Percentiles rank a stretch among this genome's conserved stretches.
Conservation (phyloP, 1,284 basidiomycete species). For the Pyrrhoderma noxium region DNA sequence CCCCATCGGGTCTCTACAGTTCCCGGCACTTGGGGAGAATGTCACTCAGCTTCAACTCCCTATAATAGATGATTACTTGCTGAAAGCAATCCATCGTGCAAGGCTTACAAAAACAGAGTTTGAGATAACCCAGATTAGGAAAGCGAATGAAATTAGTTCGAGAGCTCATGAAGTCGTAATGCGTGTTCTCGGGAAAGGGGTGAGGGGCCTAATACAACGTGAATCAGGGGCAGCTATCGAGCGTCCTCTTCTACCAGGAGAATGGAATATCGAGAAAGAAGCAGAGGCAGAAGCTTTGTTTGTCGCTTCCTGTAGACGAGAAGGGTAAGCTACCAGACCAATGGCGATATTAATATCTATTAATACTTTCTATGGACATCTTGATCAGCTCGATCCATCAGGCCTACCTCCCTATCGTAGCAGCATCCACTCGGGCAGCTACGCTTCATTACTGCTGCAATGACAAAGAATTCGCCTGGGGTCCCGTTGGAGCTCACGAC, state of each 20-base stretch:
- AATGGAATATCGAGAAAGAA: slow-evolving; percentile 87
- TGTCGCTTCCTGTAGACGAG: slow-evolving; percentile 76
- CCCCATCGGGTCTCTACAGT: slow-evolving; percentile 48
- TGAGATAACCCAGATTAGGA: slow-evolving; percentile 69
- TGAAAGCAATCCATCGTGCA: slow-evolving; percentile 68
- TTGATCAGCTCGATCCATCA: slow-evolving; percentile 67
- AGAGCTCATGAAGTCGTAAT: slow-evolving; percentile 85
- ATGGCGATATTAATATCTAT: too few species aligned
- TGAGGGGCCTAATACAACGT: slow-evolving; percentile 44
- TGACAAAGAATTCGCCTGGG: slow-evolving; percentile 73
- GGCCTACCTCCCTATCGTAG: slow-evolving; percentile 87
- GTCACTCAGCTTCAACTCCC: slow-evolving; percentile 36
- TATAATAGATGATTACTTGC: slow-evolving; percentile 52
- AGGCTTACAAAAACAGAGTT: slow-evolving; percentile 68
- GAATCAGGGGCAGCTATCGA: slow-evolving; percentile 39
- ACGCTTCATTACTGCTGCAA: slow-evolving; percentile 90
- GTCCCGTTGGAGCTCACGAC: slow-evolving; percentile 53
- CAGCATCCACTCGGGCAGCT: slow-evolving; percentile 74
- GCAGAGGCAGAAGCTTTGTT: slow-evolving; percentile 88
- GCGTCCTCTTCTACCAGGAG: slow-evolving; percentile 54
- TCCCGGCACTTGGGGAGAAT: slow-evolving; percentile 42
- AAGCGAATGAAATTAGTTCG: slow-evolving; percentile 79
- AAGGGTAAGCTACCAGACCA: slow-evolving; percentile 50
- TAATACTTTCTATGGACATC: background rate
- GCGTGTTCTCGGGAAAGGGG: slow-evolving; percentile 77